These are phyloP conservation scores for Neckera pumila DNA, from an alignment of 225 moss, liverwort and hornwort species.

Conservation along the genomic window DNA sequence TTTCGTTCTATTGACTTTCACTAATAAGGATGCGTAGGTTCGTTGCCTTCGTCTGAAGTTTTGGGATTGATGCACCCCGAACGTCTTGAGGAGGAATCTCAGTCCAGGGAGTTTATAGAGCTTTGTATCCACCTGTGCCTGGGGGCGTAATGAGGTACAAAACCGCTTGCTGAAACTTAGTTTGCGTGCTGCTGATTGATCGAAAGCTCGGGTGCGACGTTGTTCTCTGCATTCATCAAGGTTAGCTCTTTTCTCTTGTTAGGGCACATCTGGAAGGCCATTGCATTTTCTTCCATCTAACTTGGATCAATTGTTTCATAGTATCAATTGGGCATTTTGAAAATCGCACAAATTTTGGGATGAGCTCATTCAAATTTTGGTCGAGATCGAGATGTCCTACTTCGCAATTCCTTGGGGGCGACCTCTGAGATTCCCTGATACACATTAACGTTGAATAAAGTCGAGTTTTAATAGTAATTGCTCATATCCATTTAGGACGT, in stretches of 20 bases:
- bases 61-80: not conserved
- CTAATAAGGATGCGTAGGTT: not conserved
- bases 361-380: not conserved
- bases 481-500: not conserved
- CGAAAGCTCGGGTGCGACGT: not conserved
- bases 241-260: not conserved
- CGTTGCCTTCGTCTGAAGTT: not conserved
- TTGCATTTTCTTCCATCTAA: not conserved
- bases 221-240: constrained; percentile 1
- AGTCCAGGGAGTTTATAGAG: not conserved
- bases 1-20: not conserved
- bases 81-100: not conserved
- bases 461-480: not conserved
- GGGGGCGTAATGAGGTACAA: not conserved
- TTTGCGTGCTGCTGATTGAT: not conserved
- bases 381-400: not conserved
- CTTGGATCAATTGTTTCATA: not conserved
- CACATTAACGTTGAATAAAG: not conserved
- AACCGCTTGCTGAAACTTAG: not conserved
- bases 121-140: not conserved
- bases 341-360: not conserved
- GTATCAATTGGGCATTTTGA: not conserved
- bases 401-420: not conserved
- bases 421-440: not conserved
- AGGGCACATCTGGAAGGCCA: not conserved